phyloP scores from a whole-genome alignment of 2,329 filamentous ascomycete species.

The Juglanconis sp. region DNA sequence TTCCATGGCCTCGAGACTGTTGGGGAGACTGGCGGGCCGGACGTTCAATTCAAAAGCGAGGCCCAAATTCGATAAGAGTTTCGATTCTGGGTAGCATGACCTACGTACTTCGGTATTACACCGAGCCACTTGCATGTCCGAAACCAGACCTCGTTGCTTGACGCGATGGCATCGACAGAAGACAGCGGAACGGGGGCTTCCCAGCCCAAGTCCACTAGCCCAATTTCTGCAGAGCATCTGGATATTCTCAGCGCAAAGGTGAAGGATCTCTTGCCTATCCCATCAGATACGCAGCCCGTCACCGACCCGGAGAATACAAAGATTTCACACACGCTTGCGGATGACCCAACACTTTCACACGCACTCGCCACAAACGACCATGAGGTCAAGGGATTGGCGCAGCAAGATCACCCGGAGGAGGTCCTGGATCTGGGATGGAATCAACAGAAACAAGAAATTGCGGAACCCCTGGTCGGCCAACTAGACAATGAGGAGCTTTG shows the following conservation, averaged over 20 bases:
- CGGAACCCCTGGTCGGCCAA: conserved; percentile 61
- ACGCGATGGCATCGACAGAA: not conserved
- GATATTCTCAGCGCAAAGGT: conserved; percentile 23
- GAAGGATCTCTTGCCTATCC: conserved; percentile 32
- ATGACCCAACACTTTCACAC: conserved; percentile 38
- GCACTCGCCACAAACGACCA: conserved; percentile 40
- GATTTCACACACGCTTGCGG: conserved; percentile 23
- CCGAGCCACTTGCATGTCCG: too few relatives aligned
- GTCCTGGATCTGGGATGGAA: conserved; percentile 71
- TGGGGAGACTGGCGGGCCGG: too few relatives aligned
- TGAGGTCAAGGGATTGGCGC: conserved; percentile 42
- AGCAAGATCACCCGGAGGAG: conserved; percentile 50
- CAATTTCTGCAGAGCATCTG: conserved; percentile 18
- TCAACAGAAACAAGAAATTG: conserved; percentile 52
- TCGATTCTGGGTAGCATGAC: too few relatives aligned
- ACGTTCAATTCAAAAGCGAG: too few relatives aligned
- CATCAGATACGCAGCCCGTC: conserved; percentile 28
- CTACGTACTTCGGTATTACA: too few relatives aligned
- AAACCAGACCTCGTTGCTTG: not conserved
- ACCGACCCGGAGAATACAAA: conserved; percentile 25
- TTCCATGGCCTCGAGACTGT: too few relatives aligned
- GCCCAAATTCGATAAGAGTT: too few relatives aligned
- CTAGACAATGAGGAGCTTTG: conserved; percentile 71
- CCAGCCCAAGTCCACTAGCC: conserved; percentile 11
- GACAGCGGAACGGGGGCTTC: not conserved